phyloP scores from a whole-genome alignment of 805 yeast genomes.

The Yarrowia osloensis region DNA sequence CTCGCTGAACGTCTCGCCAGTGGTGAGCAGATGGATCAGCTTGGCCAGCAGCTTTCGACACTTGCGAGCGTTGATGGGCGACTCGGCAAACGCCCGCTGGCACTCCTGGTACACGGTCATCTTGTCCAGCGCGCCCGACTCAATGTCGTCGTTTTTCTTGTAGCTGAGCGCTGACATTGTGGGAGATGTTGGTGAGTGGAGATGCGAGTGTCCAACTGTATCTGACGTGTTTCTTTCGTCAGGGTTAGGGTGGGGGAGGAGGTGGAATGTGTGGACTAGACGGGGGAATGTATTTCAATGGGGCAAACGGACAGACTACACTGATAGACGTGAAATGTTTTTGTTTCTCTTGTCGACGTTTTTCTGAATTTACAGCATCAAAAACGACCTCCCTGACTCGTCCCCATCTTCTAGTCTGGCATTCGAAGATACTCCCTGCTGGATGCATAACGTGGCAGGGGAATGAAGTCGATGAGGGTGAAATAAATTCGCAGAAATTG shows the following conservation, averaged over 20 bases:
- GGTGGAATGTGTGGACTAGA: background rate
- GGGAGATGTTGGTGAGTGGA: background rate
- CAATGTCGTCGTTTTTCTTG: constrained; percentile 80
- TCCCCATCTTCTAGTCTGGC: too few species aligned
- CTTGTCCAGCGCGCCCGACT: constrained; percentile 79
- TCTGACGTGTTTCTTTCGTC: constrained; percentile 29
- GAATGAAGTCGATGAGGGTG: too few species aligned
- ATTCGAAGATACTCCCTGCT: too few species aligned
- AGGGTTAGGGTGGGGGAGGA: constrained; percentile 4
- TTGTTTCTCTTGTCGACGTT: too few species aligned
- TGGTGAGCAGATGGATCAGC: constrained; percentile 74
- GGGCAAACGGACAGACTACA: too few species aligned
- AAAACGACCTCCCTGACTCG: too few species aligned
- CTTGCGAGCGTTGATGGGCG: constrained; percentile 84
- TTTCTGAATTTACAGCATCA: too few species aligned
- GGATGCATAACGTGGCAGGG: too few species aligned
- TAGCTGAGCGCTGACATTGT: constrained; percentile 79
- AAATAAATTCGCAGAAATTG: too few species aligned
- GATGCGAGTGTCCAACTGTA: background rate
- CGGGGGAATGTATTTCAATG: background rate
- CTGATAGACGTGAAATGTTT: too few species aligned
- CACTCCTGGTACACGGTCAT: constrained; percentile 98
- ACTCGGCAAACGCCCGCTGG: constrained; percentile 85
- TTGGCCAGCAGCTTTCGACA: constrained; percentile 83
- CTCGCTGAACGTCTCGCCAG: constrained; percentile 84